These are phyloP conservation scores for Neoboletus brunneissimus DNA, from an alignment of 768 basidiomycete genomes.

Conservation along the genomic window DNA sequence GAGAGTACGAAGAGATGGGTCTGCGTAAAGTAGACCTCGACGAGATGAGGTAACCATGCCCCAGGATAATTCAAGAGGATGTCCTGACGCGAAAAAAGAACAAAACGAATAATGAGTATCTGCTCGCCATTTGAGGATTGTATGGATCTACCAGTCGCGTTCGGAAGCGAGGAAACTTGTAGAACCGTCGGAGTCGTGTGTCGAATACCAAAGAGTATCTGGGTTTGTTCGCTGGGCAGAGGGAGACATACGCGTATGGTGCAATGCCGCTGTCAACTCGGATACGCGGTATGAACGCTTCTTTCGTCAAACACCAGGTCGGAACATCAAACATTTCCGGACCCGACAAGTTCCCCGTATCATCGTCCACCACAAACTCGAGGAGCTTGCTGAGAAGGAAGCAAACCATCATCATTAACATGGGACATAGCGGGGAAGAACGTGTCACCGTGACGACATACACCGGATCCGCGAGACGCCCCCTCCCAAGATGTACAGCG, in stretches of 20 bases:
- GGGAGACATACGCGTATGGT: slow-evolving; percentile 17
- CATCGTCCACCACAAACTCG: slow-evolving; percentile 17
- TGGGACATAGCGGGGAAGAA: neutral
- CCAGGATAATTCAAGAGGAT: slow-evolving; percentile 16
- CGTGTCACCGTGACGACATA: slow-evolving; percentile 1
- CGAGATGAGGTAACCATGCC: slow-evolving; percentile 19
- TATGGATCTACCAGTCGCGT: slow-evolving; percentile 10
- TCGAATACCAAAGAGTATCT: slow-evolving; percentile 17
- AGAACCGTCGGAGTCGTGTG: slow-evolving; percentile 12
- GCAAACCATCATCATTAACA: neutral
- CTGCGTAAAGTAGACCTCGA: slow-evolving; percentile 13
- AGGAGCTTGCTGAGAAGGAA: slow-evolving; percentile 12
- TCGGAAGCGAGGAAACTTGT: slow-evolving; percentile 22
- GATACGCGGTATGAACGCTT: slow-evolving; percentile 13
- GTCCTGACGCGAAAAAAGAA: neutral
- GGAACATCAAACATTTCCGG: slow-evolving; percentile 17
- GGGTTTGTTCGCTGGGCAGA: slow-evolving; percentile 11
- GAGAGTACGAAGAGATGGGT: slow-evolving; percentile 19
- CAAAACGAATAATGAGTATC: neutral
- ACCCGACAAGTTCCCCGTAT: slow-evolving; percentile 11
- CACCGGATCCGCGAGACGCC: slow-evolving; percentile 13
- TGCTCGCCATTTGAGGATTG: neutral
- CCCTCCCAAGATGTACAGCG: slow-evolving; percentile 9
- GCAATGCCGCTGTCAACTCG: slow-evolving; percentile 6
- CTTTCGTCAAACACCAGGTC: slow-evolving; percentile 7